Base-by-base conservation (phyloP, 2,329 filamentous ascomycete genomes). In the Sporothrix humicola region DNA sequence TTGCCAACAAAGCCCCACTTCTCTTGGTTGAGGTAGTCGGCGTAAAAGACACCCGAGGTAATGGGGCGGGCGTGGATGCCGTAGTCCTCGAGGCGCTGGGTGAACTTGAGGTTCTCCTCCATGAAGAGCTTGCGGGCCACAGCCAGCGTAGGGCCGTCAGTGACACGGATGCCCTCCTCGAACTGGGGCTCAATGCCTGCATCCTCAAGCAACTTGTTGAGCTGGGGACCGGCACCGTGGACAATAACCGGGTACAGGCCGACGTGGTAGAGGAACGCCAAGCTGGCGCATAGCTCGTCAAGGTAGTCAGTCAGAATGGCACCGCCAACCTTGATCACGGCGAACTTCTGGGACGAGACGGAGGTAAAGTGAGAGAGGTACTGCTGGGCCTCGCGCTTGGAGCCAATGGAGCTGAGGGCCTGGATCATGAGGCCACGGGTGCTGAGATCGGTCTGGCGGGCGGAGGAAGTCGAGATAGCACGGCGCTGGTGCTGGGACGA, bases 311-410 rank as follows among this genome's bases (percentile, higher is more conserved):
- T 97, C 79, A 99, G 88, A 79, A 98, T 98, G 76, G 95, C 96
- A 76, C 95, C 96, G 75, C 95, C 96, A 73, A 98, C 95, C 86
- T 99, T 99, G 84, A 99, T 97, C 68, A 99, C 95, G 77, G 95
- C 95, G 82, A 98, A 99, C 81, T 97, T 94, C 85, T 98, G 95
- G 50, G 94, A 97, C 61, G 94, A 96, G 75, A 98, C 95, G 48
- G 95, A 97, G 78, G 92, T 96, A 87, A 99, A 99, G 82, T 98
- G 94, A 77, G 95, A 96, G 74, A 98, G 91, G 83, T 98, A 98
- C 83, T 98, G 95, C 86, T 98, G 93, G 76, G 97, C 94, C 85
- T 99, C 95, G 75, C 95, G 88, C 88, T 97, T 97, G 76, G 94
- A 97, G 76, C 94, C 95, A 81, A 98, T 97, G 84, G 95, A 97